These are phyloP conservation scores for Epithele typhae DNA, from an alignment of 768 basidiomycete species.

Conservation along the genomic window DNA sequence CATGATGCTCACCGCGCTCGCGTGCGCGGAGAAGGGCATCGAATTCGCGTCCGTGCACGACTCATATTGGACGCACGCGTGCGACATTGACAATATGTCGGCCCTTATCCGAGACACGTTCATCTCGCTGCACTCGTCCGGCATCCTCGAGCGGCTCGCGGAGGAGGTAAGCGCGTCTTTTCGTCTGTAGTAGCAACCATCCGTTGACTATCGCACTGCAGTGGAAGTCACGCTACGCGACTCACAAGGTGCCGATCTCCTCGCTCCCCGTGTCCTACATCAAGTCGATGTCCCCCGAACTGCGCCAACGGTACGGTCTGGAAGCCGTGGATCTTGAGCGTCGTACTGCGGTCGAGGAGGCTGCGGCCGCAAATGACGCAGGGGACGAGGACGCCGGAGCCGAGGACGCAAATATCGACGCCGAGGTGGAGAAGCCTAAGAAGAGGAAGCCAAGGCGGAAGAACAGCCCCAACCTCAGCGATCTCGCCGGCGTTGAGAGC, in stretches of 20 bases:
- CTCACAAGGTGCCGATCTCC: conserved; percentile 59
- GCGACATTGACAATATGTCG: conserved; percentile 83
- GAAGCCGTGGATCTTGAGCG: conserved; percentile 1
- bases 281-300: no score
- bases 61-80: conserved; percentile 98
- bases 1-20: conserved; percentile 95
- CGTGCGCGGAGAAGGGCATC: conserved; percentile 69
- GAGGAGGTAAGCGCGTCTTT: conserved; percentile 51
- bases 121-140: conserved; percentile 84
- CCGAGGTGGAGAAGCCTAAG: conserved; percentile 21
- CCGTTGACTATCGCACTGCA: conserved; percentile 30
- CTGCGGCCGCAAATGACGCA: conserved; percentile 7
- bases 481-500: conserved; percentile 6
- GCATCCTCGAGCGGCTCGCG: conserved; percentile 70
- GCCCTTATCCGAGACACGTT: conserved; percentile 89
- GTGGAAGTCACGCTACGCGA: conserved; percentile 77
- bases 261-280: conserved; percentile 35
- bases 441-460: conserved; percentile 1
- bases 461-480: conserved; percentile 5
- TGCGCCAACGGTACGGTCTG: no score
- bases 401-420: conserved; percentile 23
- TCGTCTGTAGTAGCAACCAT: neutral
- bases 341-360: conserved; percentile 26
- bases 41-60: conserved; percentile 97
- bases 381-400: conserved; percentile 20